A percentile compares a stretch with the other conserved stretches of the same genome.
These are phyloP conservation scores for Diaporthe batatas DNA, from an alignment of 2,329 filamentous ascomycete species.

Conservation along the genomic window DNA sequence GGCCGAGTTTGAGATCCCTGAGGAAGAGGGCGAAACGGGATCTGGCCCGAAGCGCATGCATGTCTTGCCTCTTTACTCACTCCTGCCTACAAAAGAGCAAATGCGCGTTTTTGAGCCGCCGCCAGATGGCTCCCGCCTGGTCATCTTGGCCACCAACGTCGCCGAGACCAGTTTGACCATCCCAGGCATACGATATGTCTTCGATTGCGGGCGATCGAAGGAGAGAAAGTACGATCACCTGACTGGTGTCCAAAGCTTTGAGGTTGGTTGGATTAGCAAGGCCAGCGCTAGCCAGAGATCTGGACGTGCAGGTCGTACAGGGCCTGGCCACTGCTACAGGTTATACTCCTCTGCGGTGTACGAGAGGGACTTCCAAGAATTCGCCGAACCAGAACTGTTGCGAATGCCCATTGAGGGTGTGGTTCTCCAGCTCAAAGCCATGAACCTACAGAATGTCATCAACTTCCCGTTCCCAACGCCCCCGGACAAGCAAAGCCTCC, in stretches of 20 bases:
- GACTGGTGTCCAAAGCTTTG: conserved; percentile 95
- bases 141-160: conserved; percentile 95
- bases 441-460: conserved; percentile 89
- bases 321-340: conserved; percentile 94
- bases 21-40: conserved; percentile 72
- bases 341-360: conserved; percentile 96
- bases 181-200: conserved; percentile 93
- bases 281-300: conserved; percentile 92
- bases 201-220: conserved; percentile 93
- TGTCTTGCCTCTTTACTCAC: conserved; percentile 92
- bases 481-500: conserved; percentile 80
- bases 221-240: conserved; percentile 89
- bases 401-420: conserved; percentile 93
- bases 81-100: conserved; percentile 91
- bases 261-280: conserved; percentile 97
- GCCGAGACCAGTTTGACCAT: conserved; percentile 98
- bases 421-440: conserved; percentile 92
- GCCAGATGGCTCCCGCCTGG: conserved; percentile 84
- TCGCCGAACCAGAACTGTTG: conserved; percentile 88
- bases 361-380: conserved; percentile 88
- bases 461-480: conserved; percentile 98
- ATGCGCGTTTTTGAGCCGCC: conserved; percentile 88
- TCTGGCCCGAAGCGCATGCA: conserved; percentile 81
- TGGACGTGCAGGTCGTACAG: conserved; percentile 94
- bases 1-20: conserved; percentile 77